Percentiles rank a stretch among this genome's conserved stretches.
Evolutionary conservation across 345 rosid species (phyloP).

Genomic region (Sisymbrium irio): DNA sequence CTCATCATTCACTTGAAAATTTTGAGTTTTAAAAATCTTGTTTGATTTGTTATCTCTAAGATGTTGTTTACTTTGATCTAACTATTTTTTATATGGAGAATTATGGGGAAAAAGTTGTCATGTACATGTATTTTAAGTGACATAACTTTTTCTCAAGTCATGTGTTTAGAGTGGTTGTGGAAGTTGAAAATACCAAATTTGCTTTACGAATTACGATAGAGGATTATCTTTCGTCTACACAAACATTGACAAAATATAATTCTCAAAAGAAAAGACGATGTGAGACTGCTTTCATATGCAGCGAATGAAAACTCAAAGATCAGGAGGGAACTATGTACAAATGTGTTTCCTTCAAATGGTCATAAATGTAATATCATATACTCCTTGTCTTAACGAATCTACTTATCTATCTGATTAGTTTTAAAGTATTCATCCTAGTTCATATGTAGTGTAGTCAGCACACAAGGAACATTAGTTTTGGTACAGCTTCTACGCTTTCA

Average conservation of each 20-base stretch:
- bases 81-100: background rate
- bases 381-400: too few relatives aligned
- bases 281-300: too few relatives aligned
- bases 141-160: slow-evolving; percentile 27
- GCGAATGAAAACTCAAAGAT: too few relatives aligned
- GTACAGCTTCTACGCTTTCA: background rate
- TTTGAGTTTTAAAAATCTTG: background rate
- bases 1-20: slow-evolving; percentile 6
- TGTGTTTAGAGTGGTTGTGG: slow-evolving; percentile 24
- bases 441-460: too few relatives aligned
- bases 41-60: background rate
- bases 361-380: too few relatives aligned
- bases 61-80: background rate
- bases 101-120: background rate
- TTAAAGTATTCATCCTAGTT: too few relatives aligned
- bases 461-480: too few relatives aligned
- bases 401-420: too few relatives aligned
- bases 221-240: too few relatives aligned
- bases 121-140: slow-evolving; percentile 28
- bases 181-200: background rate
- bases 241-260: background rate
- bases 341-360: too few relatives aligned
- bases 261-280: background rate
- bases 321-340: too few relatives aligned
- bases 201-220: too few relatives aligned